phyloP scores from a whole-genome alignment of 768 basidiomycete species.

The Imleria badia region DNA sequence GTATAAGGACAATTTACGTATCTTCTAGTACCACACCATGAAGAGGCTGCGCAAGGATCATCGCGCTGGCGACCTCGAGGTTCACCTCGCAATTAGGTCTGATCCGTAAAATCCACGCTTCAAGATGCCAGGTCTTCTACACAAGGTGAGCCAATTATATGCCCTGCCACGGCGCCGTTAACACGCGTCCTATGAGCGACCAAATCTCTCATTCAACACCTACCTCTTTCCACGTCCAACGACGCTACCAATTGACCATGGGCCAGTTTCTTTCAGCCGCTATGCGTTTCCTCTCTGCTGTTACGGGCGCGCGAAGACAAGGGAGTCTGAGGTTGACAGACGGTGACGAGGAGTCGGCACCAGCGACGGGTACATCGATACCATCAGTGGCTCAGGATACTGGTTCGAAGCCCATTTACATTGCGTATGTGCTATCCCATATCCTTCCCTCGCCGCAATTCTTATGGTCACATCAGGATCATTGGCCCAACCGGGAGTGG shows the following conservation, averaged over 20 bases:
- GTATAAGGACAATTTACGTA: neutral
- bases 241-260: constrained; percentile 17
- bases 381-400: neutral
- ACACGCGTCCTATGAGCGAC: constrained; percentile 6
- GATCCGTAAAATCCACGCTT: constrained; percentile 5
- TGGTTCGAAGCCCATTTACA: constrained; percentile 21
- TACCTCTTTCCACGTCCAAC: constrained; percentile 8
- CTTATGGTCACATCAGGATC: constrained; percentile 20
- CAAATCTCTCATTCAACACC: neutral
- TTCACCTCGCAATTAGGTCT: neutral
- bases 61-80: neutral
- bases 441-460: neutral
- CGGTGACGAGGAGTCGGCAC: constrained; percentile 18
- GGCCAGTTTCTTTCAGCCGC: constrained; percentile 17
- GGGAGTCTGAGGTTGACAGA: constrained; percentile 15
- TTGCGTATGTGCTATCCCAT: constrained; percentile 23
- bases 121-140: constrained; percentile 6
- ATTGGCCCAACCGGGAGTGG: constrained; percentile 33
- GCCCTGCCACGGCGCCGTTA: constrained; percentile 1
- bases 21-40: neutral
- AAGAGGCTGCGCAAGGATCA: neutral
- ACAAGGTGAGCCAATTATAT: neutral
- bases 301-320: neutral
- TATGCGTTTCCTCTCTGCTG: neutral
- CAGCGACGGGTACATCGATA: neutral